Evolutionary conservation across 148 eudicot species (phyloP).

Genomic region (Pharnaceum exiguum): DNA sequence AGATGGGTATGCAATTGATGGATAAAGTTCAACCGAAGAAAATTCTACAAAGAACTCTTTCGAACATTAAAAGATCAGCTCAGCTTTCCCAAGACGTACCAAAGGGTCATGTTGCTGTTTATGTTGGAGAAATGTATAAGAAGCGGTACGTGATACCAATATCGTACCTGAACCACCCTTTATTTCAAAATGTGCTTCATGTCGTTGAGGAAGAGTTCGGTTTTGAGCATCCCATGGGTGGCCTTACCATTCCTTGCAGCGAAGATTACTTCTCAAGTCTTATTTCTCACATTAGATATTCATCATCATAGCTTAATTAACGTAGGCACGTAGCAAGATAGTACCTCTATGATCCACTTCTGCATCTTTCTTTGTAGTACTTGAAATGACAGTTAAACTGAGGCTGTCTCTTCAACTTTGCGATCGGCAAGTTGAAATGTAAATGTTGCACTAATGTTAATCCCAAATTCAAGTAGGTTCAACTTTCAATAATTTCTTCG

Average conservation of each 20-base stretch:
- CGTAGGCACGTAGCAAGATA: neutral
- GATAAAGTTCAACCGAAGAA: constrained; percentile 25
- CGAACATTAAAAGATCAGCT: constrained; percentile 18
- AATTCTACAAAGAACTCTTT: constrained; percentile 21
- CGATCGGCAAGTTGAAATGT: neutral
- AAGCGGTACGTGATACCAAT: constrained; percentile 44
- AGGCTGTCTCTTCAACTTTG: constrained; percentile 3
- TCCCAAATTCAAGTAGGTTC: neutral
- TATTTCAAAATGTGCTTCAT: constrained; percentile 40
- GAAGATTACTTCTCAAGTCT: constrained; percentile 39
- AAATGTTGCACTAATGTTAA: too few relatives aligned
- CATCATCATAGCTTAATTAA: neutral
- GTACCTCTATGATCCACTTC: neutral
- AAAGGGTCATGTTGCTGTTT: constrained; percentile 49
- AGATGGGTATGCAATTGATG: constrained; percentile 22
- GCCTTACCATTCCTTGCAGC: constrained; percentile 55
- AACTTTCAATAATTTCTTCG: neutral
- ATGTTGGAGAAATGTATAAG: constrained; percentile 38
- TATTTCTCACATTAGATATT: constrained; percentile 20
- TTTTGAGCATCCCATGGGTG: constrained; percentile 52
- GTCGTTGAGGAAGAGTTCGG: constrained; percentile 50
- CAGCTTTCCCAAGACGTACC: constrained; percentile 16
- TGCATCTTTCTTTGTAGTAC: neutral
- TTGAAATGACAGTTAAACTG: neutral
- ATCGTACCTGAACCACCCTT: constrained; percentile 36